A percentile compares a stretch with the other conserved stretches of the same genome.
These are phyloP conservation scores for Juncus inflexus DNA, from an alignment of 176 grass and related monocot species.

Conservation along the genomic window DNA sequence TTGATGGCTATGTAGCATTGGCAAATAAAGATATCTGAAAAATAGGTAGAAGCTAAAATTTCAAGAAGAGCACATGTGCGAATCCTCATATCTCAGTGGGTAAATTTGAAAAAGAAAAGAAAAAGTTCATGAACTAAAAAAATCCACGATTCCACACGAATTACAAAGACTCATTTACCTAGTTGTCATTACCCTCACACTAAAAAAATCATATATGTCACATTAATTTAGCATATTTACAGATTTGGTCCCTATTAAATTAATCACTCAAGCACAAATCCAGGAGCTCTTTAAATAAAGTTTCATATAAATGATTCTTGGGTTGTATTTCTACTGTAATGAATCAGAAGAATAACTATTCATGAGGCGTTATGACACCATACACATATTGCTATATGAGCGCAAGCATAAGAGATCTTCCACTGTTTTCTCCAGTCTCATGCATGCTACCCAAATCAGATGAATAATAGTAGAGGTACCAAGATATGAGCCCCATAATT, in stretches of 20 bases:
- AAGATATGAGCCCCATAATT: no score
- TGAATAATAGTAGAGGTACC: no score
- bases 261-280: conserved; percentile 28
- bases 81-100: neutral
- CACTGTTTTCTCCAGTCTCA: conserved; percentile 3
- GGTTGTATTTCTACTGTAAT: neutral
- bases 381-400: conserved; percentile 1
- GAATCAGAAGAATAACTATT: neutral
- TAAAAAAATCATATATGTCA: conserved; percentile 2
- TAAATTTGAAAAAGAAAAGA: neutral
- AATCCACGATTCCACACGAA: conserved; percentile 13
- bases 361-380: neutral
- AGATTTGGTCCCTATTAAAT: conserved; percentile 25
- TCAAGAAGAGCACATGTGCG: neutral
- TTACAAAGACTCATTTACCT: conserved; percentile 18
- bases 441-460: conserved; percentile 19
- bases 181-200: conserved; percentile 20
- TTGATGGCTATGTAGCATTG: no score
- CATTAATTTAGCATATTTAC: conserved; percentile 5
- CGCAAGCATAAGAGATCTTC: neutral
- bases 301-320: neutral
- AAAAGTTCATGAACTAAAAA: conserved; percentile 1
- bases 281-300: conserved; percentile 28
- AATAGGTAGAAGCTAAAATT: no score
- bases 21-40: no score